Base-by-base conservation (phyloP, 2,329 filamentous ascomycete species). In the Metarhizium rileyi region DNA sequence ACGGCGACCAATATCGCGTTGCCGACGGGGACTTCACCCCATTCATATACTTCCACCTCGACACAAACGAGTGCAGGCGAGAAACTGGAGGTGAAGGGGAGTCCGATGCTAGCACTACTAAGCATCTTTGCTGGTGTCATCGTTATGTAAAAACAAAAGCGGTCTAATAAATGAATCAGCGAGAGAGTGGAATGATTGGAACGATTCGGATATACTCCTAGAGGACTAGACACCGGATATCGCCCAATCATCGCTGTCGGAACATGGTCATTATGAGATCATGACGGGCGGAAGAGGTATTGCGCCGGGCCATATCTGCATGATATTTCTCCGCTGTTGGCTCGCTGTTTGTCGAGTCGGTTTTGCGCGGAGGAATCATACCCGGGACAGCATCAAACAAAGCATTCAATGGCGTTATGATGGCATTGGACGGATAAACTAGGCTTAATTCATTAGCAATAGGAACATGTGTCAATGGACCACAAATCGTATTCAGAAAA, bases 1-100 rank as follows among this genome's bases (percentile, higher is more conserved):
- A 61, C 57, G 8, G 59, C 53, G 10, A 58, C 57, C 2, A 52
- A 46, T 27, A 47, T 53, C 18, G 28, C 45, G 16, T 49, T 44
- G 22, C 55, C 54, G 9, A 53, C 51, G 16, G 48, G 44, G 4
- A 20, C 55, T 22, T 53, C 55, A 2, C 53, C 53, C 22, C 47
- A 46, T 25, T 28, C 54, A 9, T 50, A 46, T 27, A 45, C 47
- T 35, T 38, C 52, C 5, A 49, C 38, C n/a, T 44, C 50, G 4
- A 53, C 54, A 3, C 47, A 43, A 12, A 40, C 44, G 20, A 45
- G 36, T 25, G 35, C 35, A 7, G 50, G 25, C 27, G 40, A 14
- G 5, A 44, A n/a, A 5, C 26, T 44, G 28, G 27, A 42, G 5
- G 27, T 27, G 14, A 16, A 5, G 4, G n/a, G 33, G 12, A 12